Percentiles rank a stretch among this genome's conserved stretches.
These are phyloP conservation scores for Sporisorium exsertum DNA, from an alignment of 1,284 basidiomycete genomes.

Conservation along the genomic window DNA sequence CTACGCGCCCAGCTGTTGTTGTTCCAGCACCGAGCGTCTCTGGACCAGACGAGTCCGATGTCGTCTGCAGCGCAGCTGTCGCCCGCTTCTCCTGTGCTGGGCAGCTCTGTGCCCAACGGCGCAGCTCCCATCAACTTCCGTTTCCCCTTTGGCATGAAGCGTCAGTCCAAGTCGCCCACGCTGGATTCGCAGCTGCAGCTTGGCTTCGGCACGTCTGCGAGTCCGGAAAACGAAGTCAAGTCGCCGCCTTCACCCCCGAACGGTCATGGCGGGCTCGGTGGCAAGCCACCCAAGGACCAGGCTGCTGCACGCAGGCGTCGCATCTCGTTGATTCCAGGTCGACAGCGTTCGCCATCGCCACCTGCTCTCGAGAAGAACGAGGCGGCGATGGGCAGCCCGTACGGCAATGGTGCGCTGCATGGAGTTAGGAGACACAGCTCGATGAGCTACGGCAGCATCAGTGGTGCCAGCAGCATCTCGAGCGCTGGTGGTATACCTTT, in stretches of 20 bases:
- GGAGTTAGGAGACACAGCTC: constrained; percentile 42
- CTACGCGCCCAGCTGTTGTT: constrained; percentile 75
- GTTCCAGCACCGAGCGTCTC: constrained; percentile 52
- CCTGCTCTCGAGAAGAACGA: constrained; percentile 16
- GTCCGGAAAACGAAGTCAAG: constrained; percentile 15
- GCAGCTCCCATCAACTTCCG: constrained; percentile 47
- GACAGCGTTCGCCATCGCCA: constrained; percentile 41
- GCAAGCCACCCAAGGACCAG: constrained; percentile 27
- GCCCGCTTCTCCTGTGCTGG: constrained; percentile 20
- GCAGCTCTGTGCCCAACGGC: constrained; percentile 7
- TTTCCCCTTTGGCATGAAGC: constrained; percentile 55
- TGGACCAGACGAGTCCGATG: constrained; percentile 43
- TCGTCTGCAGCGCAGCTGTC: constrained; percentile 30
- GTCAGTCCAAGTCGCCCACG: constrained; percentile 34
- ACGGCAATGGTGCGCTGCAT: constrained; percentile 24
- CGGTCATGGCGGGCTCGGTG: background rate
- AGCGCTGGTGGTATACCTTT: constrained; percentile 30
- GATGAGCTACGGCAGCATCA: constrained; percentile 55
- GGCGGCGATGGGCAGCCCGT: constrained; percentile 22
- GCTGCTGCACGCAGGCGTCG: constrained; percentile 40
- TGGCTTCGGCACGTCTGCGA: constrained; percentile 10
- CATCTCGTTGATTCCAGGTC: constrained; percentile 50
- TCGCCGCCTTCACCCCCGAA: constrained; percentile 23
- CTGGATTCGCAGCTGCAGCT: constrained; percentile 16
- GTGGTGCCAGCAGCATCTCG: constrained; percentile 48